Base-by-base conservation (phyloP, 2,329 filamentous ascomycete genomes). In the Arachnomyces sp. region DNA sequence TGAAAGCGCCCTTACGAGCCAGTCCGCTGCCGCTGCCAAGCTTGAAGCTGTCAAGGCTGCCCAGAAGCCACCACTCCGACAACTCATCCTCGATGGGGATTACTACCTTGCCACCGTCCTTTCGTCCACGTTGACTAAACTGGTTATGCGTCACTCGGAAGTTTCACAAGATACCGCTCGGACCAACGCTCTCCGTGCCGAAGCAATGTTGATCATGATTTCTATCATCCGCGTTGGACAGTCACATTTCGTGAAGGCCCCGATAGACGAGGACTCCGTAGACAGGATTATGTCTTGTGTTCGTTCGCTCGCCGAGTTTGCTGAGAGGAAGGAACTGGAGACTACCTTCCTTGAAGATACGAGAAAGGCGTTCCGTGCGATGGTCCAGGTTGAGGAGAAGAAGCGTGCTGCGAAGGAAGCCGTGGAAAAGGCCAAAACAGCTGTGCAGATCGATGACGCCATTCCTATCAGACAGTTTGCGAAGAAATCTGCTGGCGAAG, bases 191-290 rank as follows among this genome's bases (percentile, higher is more conserved):
- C 76, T 98, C 17, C 83, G 87, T 36, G 92, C 92, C 3, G 92
- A 98, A 65, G 92, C 92, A 33, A 98, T 98, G 92, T 76, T 98
- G 39, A 96, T 98, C 60, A 94, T 96, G 89, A 94, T 98, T 53
- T 96, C 92, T 4, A 93, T 98, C 51, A 87, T 98, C 50, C 88
- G 92, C 36, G 92, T 95, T 45, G 92, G 92, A 31, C 92, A 98
- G 66, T 96, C 90, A n/a, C 87, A 94, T 49, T 98, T 98, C 52
- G 92, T 94, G 58, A 96, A 96, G 70, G 84, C 87, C 1, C 85
- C 88, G 2, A 96, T 98, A 49, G 92, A 98, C 47, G 92, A 98
- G 61, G 92, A 98, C 61, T 95, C 92, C 0, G 78, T 96, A n/a
- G 92, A 98, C 63, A 82, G 92, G 54, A 90, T 98, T 61, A 96